A percentile compares a stretch with the other conserved stretches of the same genome.
phyloP scores from a whole-genome alignment of 108 stramenopile genomes.

The Pseudonitzschia pungens region DNA sequence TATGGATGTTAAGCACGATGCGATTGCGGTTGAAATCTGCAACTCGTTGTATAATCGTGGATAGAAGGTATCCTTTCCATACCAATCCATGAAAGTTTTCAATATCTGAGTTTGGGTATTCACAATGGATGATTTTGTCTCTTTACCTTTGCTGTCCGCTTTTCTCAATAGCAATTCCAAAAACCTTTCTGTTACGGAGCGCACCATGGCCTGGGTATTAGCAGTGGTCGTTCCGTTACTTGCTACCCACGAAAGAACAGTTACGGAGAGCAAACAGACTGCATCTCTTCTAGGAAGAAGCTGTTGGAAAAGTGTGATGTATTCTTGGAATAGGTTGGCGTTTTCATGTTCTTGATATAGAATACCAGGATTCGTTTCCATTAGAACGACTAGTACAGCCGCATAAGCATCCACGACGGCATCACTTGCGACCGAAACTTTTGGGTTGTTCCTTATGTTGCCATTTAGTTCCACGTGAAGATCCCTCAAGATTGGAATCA shows the following conservation, averaged over 20 bases:
- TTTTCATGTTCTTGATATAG: not conserved
- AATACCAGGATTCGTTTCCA: not conserved
- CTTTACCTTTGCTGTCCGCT: not conserved
- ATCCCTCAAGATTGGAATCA: not conserved
- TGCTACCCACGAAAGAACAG: not conserved
- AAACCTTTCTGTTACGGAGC: not conserved
- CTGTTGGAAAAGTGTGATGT: not conserved
- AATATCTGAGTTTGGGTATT: slow-evolving; percentile 40
- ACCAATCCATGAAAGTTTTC: slow-evolving; percentile 68
- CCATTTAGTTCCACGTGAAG: not conserved
- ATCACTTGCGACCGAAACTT: not conserved
- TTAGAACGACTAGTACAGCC: not conserved
- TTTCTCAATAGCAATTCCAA: not conserved
- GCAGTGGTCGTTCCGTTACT: not conserved
- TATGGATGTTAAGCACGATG: slow-evolving; percentile 23
- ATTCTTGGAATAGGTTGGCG: not conserved
- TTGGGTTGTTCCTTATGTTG: not conserved
- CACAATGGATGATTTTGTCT: not conserved
- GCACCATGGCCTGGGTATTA: not conserved
- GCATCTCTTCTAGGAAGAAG: not conserved
- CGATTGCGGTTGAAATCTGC: slow-evolving; percentile 34
- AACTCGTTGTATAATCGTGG: slow-evolving; percentile 44
- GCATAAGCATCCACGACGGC: slow-evolving; percentile 4
- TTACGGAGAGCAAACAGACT: not conserved
- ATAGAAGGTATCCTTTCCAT: slow-evolving; percentile 62